These are phyloP conservation scores for Cryoendolithus antarcticus DNA, from an alignment of 2,329 filamentous ascomycete genomes.

Conservation along the genomic window DNA sequence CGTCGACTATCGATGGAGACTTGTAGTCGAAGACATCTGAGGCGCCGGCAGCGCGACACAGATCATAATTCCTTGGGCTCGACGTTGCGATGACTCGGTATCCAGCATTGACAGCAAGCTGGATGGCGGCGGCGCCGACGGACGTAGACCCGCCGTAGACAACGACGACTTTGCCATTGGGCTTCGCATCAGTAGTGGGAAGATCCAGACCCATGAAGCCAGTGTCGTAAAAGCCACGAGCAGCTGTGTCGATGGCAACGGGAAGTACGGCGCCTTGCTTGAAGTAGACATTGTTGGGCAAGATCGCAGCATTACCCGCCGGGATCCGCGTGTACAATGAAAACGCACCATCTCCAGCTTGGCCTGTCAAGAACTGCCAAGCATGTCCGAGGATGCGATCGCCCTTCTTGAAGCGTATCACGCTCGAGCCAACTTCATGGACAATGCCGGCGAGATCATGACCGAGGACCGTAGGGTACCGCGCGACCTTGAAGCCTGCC, in stretches of 20 bases:
- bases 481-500: constrained; percentile 13
- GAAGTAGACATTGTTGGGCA: constrained; percentile 25
- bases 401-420: constrained; percentile 12
- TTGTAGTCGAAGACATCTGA: constrained; percentile 19
- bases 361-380: constrained; percentile 7
- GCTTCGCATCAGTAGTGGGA: constrained; percentile 9
- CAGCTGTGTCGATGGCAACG: constrained; percentile 27
- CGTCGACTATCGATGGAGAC: constrained; percentile 16
- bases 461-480: constrained; percentile 16
- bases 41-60: constrained; percentile 13
- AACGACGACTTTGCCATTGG: constrained; percentile 20
- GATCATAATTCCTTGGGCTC: constrained; percentile 14
- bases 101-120: constrained; percentile 19
- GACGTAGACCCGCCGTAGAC: constrained; percentile 19
- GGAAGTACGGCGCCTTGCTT: constrained; percentile 23
- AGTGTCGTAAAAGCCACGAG: constrained; percentile 11
- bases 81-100: constrained; percentile 20
- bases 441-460: constrained; percentile 17
- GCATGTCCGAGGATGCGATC: constrained; percentile 15
- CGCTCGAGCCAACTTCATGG: constrained; percentile 16
- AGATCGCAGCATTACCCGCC: constrained; percentile 20
- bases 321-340: constrained; percentile 19
- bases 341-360: constrained; percentile 13
- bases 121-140: constrained; percentile 16
- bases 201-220: constrained; percentile 9